These are phyloP conservation scores for Mortierella sp. DNA, from an alignment of 371 early-diverging fungal species.

Conservation along the genomic window DNA sequence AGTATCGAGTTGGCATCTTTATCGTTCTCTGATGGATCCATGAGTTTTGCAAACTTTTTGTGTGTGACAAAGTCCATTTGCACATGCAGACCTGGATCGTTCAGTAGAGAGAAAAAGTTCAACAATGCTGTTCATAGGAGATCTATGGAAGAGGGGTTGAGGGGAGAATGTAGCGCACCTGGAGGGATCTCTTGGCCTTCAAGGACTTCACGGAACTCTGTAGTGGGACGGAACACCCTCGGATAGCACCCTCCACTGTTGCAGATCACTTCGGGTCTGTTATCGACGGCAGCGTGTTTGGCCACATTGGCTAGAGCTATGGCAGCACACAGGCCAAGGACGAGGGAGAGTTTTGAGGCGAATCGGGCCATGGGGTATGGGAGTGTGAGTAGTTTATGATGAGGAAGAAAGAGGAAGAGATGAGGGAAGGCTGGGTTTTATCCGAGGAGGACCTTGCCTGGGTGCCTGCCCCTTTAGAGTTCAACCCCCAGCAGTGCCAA, in stretches of 20 bases:
- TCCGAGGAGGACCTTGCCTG: background rate
- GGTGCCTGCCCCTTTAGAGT: too few species aligned
- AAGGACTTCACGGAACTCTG: slow-evolving; percentile 60
- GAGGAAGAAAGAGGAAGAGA: background rate
- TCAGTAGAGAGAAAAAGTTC: slow-evolving; percentile 1
- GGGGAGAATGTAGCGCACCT: slow-evolving; percentile 12
- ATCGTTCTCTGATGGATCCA: slow-evolving; percentile 32
- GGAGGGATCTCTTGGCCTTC: slow-evolving; percentile 66
- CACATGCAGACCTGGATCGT: slow-evolving; percentile 59
- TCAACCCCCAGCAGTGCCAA: too few species aligned
- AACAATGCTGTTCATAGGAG: too few species aligned
- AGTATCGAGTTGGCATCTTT: slow-evolving; percentile 32
- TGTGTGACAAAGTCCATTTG: slow-evolving; percentile 66
- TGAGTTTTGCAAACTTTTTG: slow-evolving; percentile 60
- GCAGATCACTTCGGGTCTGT: slow-evolving; percentile 32
- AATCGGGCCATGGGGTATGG: slow-evolving; percentile 26
- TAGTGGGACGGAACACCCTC: slow-evolving; percentile 60
- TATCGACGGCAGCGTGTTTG: slow-evolving; percentile 23
- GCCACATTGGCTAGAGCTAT: slow-evolving; percentile 41
- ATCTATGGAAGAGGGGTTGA: too few species aligned
- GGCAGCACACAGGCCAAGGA: slow-evolving; percentile 48
- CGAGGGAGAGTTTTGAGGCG: slow-evolving; percentile 38
- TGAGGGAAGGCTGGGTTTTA: background rate
- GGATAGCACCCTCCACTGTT: slow-evolving; percentile 60
- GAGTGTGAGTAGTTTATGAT: background rate